Evolutionary conservation across 2,329 filamentous ascomycete genomes (phyloP).

Genomic region (Thielaviopsis cerberus): DNA sequence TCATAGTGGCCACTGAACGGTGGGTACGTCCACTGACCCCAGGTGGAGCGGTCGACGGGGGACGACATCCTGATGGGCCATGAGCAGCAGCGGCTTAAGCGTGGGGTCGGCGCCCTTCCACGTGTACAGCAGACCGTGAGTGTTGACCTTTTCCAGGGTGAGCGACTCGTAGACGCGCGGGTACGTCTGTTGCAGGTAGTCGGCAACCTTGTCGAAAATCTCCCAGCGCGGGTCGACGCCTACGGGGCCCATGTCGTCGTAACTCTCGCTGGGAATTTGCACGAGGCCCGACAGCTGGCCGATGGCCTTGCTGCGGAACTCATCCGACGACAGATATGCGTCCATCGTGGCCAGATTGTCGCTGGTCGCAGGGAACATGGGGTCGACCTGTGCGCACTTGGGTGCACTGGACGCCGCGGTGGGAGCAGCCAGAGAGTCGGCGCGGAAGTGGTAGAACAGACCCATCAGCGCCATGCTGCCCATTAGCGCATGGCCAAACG

Average conservation of each 20-base stretch:
- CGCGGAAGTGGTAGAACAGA: background rate
- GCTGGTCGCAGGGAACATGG: conserved; percentile 17
- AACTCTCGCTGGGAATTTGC: conserved; percentile 35
- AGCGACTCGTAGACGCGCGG: conserved; percentile 30
- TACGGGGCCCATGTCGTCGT: conserved; percentile 34
- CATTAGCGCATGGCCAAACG: background rate
- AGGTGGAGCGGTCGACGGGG: conserved; percentile 33
- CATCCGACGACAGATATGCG: conserved; percentile 16
- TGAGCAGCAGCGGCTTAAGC: conserved; percentile 37
- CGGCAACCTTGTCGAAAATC: conserved; percentile 35
- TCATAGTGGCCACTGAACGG: conserved; percentile 41
- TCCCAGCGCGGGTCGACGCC: conserved; percentile 40
- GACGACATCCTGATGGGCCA: conserved; percentile 48
- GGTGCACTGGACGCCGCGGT: background rate
- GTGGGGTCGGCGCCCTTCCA: conserved; percentile 31
- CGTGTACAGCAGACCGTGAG: conserved; percentile 38
- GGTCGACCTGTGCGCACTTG: conserved; percentile 20
- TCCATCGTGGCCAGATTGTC: conserved; percentile 18
- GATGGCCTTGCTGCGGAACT: conserved; percentile 19
- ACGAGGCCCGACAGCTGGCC: conserved; percentile 26
- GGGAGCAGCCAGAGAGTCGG: background rate
- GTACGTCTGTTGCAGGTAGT: conserved; percentile 30
- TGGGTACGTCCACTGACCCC: conserved; percentile 36
- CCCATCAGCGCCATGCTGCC: background rate
- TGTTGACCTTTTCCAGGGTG: conserved; percentile 36